A percentile compares a stretch with the other conserved stretches of the same genome.
Evolutionary conservation across 2,329 filamentous ascomycete genomes (phyloP).

Genomic region (Arthrobotrys pseudoclavata): DNA sequence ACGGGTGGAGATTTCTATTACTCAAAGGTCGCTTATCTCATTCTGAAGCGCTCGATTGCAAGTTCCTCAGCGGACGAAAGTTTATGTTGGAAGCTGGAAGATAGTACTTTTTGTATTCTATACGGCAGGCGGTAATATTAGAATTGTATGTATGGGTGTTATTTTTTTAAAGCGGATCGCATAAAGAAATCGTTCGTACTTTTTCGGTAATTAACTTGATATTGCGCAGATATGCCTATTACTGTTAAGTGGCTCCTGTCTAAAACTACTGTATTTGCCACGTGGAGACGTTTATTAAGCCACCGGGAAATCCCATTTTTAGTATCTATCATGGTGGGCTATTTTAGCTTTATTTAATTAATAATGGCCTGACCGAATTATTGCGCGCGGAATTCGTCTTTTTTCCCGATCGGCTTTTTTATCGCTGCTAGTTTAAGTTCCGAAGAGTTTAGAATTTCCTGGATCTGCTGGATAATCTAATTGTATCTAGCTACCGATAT

Average conservation of each 20-base stretch:
- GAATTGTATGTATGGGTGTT: slow-evolving; percentile 25
- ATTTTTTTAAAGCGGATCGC: slow-evolving; percentile 12
- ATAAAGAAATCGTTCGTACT: slow-evolving; percentile 20
- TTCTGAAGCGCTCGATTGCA: slow-evolving; percentile 7
- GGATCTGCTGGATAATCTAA: slow-evolving; percentile 50
- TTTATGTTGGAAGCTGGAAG: slow-evolving; percentile 35
- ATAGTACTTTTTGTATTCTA: slow-evolving; percentile 13
- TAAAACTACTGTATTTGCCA: slow-evolving; percentile 24
- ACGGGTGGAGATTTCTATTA: slow-evolving; percentile 50
- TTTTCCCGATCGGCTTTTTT: background rate
- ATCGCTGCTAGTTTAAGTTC: background rate
- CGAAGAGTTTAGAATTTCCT: slow-evolving; percentile 29
- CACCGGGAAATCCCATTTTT: slow-evolving; percentile 36
- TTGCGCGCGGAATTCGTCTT: background rate
- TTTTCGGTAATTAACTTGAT: slow-evolving; percentile 25
- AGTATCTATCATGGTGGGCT: slow-evolving; percentile 5
- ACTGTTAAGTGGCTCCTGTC: slow-evolving; percentile 17
- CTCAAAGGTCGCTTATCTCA: slow-evolving; percentile 19
- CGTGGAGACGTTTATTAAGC: slow-evolving; percentile 27
- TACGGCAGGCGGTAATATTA: slow-evolving; percentile 14
- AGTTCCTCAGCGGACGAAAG: slow-evolving; percentile 8
- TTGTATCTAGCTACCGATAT: slow-evolving; percentile 47
- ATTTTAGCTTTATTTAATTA: slow-evolving; percentile 13
- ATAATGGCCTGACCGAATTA: slow-evolving; percentile 22
- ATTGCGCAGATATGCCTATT: slow-evolving; percentile 23